These are phyloP conservation scores for Colletotrichum caudatum DNA, from an alignment of 2,329 filamentous ascomycete species.

Conservation along the genomic window DNA sequence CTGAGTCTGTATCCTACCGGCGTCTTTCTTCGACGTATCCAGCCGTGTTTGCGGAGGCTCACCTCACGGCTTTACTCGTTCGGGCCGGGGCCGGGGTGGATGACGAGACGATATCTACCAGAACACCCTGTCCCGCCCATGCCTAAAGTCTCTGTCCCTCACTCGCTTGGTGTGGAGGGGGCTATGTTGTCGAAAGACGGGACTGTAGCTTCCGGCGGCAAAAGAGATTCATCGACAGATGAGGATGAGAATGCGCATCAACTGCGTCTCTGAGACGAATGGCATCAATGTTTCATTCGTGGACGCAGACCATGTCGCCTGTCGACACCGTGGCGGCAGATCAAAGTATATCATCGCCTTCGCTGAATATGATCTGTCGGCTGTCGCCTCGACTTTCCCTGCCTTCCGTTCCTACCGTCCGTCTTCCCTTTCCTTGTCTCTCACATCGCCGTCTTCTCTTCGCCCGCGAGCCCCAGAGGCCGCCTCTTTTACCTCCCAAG, in stretches of 20 bases:
- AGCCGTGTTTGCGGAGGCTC: neutral
- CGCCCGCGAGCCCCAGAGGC: conserved; percentile 22
- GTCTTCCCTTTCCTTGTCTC: neutral
- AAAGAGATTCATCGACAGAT: conserved; percentile 37
- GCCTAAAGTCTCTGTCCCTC: neutral
- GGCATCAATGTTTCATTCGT: conserved; percentile 11
- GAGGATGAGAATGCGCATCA: neutral
- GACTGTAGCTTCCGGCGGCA: conserved; percentile 33
- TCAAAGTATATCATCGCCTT: conserved; percentile 23
- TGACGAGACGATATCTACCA: conserved; percentile 24
- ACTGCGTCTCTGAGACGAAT: neutral
- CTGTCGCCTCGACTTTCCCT: conserved; percentile 3
- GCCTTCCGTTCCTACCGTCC: neutral
- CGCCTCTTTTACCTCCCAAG: neutral
- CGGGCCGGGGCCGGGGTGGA: conserved; percentile 17
- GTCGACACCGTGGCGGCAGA: neutral
- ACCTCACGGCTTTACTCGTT: neutral
- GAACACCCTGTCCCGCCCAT: conserved; percentile 3
- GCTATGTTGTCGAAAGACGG: neutral
- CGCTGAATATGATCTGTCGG: conserved; percentile 24
- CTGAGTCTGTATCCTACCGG: no score
- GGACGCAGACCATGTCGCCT: neutral
- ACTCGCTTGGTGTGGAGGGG: neutral
- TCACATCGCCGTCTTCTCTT: neutral
- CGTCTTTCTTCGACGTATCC: neutral